Base-by-base conservation (phyloP, 129 eudicot genomes). In the Flaveria bidentis region DNA sequence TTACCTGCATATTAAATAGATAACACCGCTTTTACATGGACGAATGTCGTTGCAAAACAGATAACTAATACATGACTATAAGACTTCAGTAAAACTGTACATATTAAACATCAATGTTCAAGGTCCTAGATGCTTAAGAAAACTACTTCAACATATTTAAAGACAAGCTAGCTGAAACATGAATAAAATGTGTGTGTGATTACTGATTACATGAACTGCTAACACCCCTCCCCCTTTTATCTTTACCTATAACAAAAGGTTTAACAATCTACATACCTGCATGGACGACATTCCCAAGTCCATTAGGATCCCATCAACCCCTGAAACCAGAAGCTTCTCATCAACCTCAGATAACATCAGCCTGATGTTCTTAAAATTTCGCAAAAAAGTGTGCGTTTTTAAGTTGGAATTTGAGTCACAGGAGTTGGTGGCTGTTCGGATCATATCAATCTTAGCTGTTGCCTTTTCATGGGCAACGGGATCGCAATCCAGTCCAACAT, bases 221-320 rank as follows among this genome's bases (percentile, higher is more conserved):
- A 36, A 36, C 41, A 5, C 41, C 41, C 41, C 7, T n/a, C 53
- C 36, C 66, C 45, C 41, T 47, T 61, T 6, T 13, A 5, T 30
- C 4, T 50, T 57, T 5, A 36, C 3, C 18, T 51, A 51, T 3
- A 2, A 51, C 17, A 26, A 20, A 49, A 76, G 55, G 30, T 8
- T 45, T 45, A 39, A 25, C 74, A 57, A 2, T 51, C 47, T 61
- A 15, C 75, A 74, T 69, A 94, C 99, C 94, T 94, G 99, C 99
- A 94, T 94, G 61, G 99, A 94, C 58, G 99, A 94, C 99, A 94
- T 94, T 79, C 99, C 99, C 76, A 94, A 86, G 85, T 94, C 99
- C 99, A 94, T 87, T 74, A 94, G 72, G 63, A 94, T 91, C 78
- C 99, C 99, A 78, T 87, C 80, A 18, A 89, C 73, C 26, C 92